phyloP scores from a whole-genome alignment of 2,329 filamentous ascomycete genomes.

The Phoma sp. region DNA sequence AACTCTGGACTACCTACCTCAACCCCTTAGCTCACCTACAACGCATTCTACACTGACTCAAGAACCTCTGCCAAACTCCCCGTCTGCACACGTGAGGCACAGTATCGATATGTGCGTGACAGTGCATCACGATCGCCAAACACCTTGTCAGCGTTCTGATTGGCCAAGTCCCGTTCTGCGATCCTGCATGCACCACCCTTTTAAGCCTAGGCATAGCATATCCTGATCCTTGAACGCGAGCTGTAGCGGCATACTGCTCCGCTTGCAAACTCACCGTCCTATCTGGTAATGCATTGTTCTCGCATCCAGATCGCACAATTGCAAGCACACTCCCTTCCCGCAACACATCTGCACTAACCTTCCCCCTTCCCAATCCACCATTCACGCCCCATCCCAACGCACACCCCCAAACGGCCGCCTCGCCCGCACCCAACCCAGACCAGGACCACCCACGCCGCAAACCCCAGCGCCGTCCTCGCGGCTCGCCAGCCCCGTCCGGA shows the following conservation, averaged over 20 bases:
- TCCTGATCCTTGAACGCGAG: not conserved
- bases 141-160: not conserved
- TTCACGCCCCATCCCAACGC: too few relatives aligned
- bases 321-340: too few relatives aligned
- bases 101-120: conserved; percentile 3
- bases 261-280: not conserved
- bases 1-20: not conserved
- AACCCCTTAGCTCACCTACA: not conserved
- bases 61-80: not conserved
- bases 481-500: not conserved
- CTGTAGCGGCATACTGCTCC: not conserved
- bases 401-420: too few relatives aligned
- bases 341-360: too few relatives aligned
- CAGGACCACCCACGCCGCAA: not conserved
- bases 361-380: too few relatives aligned
- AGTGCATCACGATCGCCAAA: not conserved
- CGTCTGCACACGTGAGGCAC: not conserved
- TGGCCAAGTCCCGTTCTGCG: not conserved
- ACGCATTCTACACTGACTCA: not conserved
- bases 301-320: too few relatives aligned
- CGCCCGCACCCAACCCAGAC: too few relatives aligned
- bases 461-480: not conserved
- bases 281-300: too few relatives aligned
- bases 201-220: not conserved
- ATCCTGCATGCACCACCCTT: conserved; percentile 4